These are phyloP conservation scores for Penicillium goetzii DNA, from an alignment of 495 filamentous ascomycete genomes.

Conservation along the genomic window DNA sequence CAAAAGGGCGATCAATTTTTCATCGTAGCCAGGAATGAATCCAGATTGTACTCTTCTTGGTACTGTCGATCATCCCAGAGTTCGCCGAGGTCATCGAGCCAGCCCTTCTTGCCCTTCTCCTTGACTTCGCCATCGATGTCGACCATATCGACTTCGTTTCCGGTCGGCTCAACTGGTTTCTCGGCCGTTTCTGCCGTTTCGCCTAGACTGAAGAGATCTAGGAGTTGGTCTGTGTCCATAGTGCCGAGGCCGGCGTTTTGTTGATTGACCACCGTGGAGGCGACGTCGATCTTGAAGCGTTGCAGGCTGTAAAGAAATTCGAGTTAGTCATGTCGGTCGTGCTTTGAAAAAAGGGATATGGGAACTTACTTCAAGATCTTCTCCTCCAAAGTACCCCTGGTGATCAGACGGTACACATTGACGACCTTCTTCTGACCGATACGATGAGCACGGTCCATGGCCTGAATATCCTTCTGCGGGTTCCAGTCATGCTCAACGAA, in stretches of 20 bases:
- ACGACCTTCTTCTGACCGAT: constrained; percentile 99
- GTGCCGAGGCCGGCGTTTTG: constrained; percentile 93
- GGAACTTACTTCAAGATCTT: constrained; percentile 85
- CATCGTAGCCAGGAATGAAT: constrained; percentile 90
- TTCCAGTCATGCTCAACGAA: constrained; percentile 99
- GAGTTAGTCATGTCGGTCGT: constrained; percentile 22
- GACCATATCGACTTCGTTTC: constrained; percentile 88
- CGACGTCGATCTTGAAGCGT: constrained; percentile 99
- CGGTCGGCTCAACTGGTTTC: constrained; percentile 55
- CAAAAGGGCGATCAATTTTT: constrained; percentile 49
- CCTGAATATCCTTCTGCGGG: constrained; percentile 96
- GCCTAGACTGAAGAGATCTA: constrained; percentile 93
- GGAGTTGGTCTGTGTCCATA: constrained; percentile 98
- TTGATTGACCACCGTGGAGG: constrained; percentile 97
- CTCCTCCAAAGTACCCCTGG: constrained; percentile 93
- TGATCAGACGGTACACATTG: constrained; percentile 97
- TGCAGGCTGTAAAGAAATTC: constrained; percentile 67
- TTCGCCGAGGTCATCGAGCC: constrained; percentile 91
- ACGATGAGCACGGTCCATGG: constrained; percentile 97
- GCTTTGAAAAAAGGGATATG: not conserved
- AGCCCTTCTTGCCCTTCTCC: constrained; percentile 95
- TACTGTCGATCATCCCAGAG: constrained; percentile 96
- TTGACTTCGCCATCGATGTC: constrained; percentile 90
- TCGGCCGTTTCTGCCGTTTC: constrained; percentile 73
- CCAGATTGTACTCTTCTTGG: constrained; percentile 94